Evolutionary conservation across 257 asterid genomes (phyloP).

Genomic region (Nicotiana tomentosiformis): DNA sequence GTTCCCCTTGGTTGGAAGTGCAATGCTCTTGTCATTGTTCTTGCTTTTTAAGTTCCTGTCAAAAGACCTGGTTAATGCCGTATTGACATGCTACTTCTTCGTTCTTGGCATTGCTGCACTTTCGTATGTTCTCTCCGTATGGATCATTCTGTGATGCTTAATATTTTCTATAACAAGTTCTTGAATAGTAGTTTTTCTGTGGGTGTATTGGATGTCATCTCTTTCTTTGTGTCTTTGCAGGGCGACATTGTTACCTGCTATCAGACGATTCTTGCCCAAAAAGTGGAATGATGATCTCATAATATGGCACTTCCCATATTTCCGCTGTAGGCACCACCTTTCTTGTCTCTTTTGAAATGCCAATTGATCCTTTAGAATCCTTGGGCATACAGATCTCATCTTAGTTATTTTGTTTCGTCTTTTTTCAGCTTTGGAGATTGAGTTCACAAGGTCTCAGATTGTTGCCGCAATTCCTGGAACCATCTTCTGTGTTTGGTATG

Average conservation of each 20-base stretch:
- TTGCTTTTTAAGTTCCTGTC: conserved; percentile 93
- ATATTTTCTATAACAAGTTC: not conserved
- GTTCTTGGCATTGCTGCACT: conserved; percentile 92
- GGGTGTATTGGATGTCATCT: not conserved
- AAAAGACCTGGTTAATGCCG: conserved; percentile 97
- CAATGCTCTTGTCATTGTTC: conserved; percentile 87
- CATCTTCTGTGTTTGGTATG: conserved; percentile 96
- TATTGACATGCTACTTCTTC: conserved; percentile 83
- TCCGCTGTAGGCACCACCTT: conserved; percentile 41
- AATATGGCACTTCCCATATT: conserved; percentile 64
- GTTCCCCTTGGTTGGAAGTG: conserved; percentile 94
- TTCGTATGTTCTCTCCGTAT: conserved; percentile 60
- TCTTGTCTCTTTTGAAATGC: not conserved
- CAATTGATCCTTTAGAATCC: conserved; percentile 5
- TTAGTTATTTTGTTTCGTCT: conserved; percentile 13
- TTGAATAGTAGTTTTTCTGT: not conserved
- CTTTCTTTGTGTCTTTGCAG: conserved; percentile 36
- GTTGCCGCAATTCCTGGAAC: conserved; percentile 90
- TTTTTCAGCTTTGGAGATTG: conserved; percentile 75
- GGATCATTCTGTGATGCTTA: conserved; percentile 20
- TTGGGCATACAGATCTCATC: not conserved
- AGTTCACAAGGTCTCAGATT: conserved; percentile 84
- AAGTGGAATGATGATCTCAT: conserved; percentile 78
- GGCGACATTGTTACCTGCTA: conserved; percentile 84
- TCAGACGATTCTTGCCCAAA: conserved; percentile 63